Base-by-base conservation (phyloP, 1,284 basidiomycete species). In the Porodaedalea pini region DNA sequence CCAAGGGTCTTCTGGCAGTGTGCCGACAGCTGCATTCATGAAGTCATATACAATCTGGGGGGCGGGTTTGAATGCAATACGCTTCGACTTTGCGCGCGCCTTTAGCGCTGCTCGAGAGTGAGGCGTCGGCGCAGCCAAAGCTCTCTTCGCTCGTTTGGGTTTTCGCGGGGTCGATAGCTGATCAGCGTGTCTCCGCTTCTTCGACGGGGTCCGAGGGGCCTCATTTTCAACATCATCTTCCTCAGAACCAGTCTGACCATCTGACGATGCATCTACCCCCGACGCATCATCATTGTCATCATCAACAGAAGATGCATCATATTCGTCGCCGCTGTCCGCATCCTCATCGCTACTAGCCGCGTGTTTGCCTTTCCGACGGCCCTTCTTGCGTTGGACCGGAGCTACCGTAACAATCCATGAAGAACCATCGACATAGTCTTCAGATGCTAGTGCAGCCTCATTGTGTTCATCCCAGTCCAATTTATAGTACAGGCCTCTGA, bases 1-100 rank as follows among this genome's bases (percentile, higher is more conserved):
- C 82, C 89, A 94, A 1, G 92, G 86, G 64, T 96, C 89, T 34
- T 74, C 69, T 2, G 86, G 85, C 27, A 90, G 71, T 51, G 77
- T 73, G 52, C 72, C 70, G 32, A 80, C 61, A 7, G 69, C 65
- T 39, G 67, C 59, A 62, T 68, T 63, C 61, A 73, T 51, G 57
- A 69, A 51, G 64, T 65, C 59, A 55, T 58, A 65, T 39, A 60
- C 62, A 57, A 61, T 60, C 47, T 73, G 70, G 41, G 73, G 65
- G 53, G 72, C 68, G 60, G 72, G 61, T 56, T 71, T 69, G 32
- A 77, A 65, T 8, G 70, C 65, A 19, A 70, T 62, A 43, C 66
- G 66, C 62, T 65, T 70, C 36, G 71, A 72, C 54, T 66, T 69
- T 50, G 63, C 67, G 21, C 75, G 73, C 40, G 72, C 73, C 51